phyloP scores from a whole-genome alignment of 805 yeast species.

The Komagataella ulmi region DNA sequence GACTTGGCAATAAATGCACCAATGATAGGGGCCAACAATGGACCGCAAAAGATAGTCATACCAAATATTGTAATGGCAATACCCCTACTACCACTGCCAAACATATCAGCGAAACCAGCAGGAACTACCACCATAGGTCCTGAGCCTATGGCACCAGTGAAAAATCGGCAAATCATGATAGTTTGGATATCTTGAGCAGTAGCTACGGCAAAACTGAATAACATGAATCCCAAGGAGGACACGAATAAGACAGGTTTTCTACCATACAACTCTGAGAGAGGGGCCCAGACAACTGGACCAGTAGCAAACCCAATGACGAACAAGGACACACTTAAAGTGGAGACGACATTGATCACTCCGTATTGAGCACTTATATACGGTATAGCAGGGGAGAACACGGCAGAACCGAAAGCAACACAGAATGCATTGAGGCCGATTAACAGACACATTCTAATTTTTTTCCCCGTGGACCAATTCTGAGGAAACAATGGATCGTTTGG shows the following conservation, averaged over 20 bases:
- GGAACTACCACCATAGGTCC: conserved; percentile 81
- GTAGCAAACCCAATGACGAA: conserved; percentile 90
- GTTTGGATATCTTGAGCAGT: conserved; percentile 72
- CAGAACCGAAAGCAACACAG: conserved; percentile 62
- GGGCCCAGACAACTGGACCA: conserved; percentile 89
- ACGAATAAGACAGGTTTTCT: conserved; percentile 47
- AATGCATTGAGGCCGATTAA: conserved; percentile 35
- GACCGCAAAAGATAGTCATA: conserved; percentile 66
- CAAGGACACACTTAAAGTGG: conserved; percentile 62
- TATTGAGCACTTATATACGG: conserved; percentile 32
- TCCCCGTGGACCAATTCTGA: conserved; percentile 51
- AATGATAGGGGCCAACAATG: conserved; percentile 70
- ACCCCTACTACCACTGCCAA: conserved; percentile 54
- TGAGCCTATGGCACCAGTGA: conserved; percentile 73
- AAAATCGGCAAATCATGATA: conserved; percentile 62
- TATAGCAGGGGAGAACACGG: conserved; percentile 62
- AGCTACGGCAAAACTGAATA: conserved; percentile 64
- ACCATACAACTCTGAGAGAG: conserved; percentile 68
- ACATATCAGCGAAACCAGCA: conserved; percentile 78
- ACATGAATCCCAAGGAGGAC: conserved; percentile 40
- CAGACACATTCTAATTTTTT: conserved; percentile 30
- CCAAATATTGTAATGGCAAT: conserved; percentile 61
- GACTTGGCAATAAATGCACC: conserved; percentile 55
- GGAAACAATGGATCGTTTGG: conserved; percentile 73
- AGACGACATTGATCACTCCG: conserved; percentile 55